Evolutionary conservation across 2,329 filamentous ascomycete genomes (phyloP), one percentile per base, ranked within the genome.

Genomic region (Alternaria sp.): DNA sequence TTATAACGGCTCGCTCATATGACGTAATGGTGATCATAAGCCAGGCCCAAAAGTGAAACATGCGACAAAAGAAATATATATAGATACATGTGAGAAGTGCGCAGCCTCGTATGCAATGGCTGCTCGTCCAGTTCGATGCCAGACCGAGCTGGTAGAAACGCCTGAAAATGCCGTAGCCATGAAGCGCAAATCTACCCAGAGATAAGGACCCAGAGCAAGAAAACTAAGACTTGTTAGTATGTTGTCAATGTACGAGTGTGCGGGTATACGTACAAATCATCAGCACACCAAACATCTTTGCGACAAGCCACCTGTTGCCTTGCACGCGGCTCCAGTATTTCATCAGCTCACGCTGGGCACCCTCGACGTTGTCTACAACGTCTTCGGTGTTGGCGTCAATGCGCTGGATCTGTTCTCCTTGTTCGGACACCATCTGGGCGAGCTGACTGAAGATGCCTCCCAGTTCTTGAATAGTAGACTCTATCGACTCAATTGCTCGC

Each of bases 381-480:
- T 97, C 94, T 76, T 99, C 96, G 1, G 95, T 97, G 80, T 98
- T 97, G 69, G 95, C 95, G 74, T 98, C 95, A 76, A 97, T 97
- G 54, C 95, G 87, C 81, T 98, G 93, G 69, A 99, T 97, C 91
- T 97, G 97, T 81, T 97, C 96, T 65, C 92, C 93, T 82, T 99
- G 96, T 80, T 99, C 95, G 59, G 91, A 93, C 28, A 99, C 96
- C 96, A 99, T 98, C 70, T 93, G 90, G 36, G 96, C 95, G 54
- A 99, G 84, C 80, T 99, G 95, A 9, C 93, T 93, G 78, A 98
- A 98, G 66, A 97, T 97, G 13, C 91, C 86, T 26, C 96, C 96
- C 1, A 99, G 85, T 79, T 99, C 96, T 67, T 88, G 89, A 71
- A 99, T 99, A 2, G 96, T 99, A 71, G 92, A 90, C 80, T 99